Evolutionary conservation across 1,139 yeast species (phyloP).

Genomic region (Candida tropicalis): DNA sequence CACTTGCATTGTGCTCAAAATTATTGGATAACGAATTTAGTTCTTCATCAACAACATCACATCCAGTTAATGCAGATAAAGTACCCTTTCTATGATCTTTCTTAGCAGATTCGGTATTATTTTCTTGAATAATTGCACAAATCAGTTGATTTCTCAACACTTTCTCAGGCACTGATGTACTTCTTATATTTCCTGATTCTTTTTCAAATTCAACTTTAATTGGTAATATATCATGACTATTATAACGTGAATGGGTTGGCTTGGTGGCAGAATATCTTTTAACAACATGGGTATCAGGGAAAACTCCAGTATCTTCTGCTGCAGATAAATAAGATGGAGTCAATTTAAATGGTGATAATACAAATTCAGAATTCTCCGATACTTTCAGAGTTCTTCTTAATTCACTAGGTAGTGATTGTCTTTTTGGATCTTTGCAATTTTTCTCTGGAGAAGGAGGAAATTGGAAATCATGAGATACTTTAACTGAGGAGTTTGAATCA

Average conservation of each 20-base stretch:
- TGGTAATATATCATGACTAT: conserved; percentile 48
- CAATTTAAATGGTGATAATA: conserved; percentile 47
- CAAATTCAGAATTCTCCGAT: conserved; percentile 31
- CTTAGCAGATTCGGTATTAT: conserved; percentile 6
- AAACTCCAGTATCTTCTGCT: conserved; percentile 6
- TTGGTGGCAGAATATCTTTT: conserved; percentile 31
- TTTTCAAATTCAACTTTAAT: conserved; percentile 49
- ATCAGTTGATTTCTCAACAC: conserved; percentile 13
- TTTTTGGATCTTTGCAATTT: conserved; percentile 25
- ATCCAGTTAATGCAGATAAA: conserved; percentile 17
- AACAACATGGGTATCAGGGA: conserved; percentile 6
- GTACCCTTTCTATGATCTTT: conserved; percentile 15
- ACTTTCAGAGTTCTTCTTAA: conserved; percentile 24
- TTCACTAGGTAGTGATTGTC: conserved; percentile 41
- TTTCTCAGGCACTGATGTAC: conserved; percentile 36
- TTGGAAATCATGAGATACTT: conserved; percentile 27
- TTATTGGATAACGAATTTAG: conserved; percentile 9
- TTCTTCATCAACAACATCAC: conserved; percentile 18
- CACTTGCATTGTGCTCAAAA: conserved; percentile 4
- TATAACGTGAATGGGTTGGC: conserved; percentile 43
- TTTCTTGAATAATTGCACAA: conserved; percentile 11
- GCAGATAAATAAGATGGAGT: conserved; percentile 17
- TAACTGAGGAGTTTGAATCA: conserved; percentile 23
- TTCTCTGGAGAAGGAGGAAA: conserved; percentile 27
- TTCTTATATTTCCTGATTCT: conserved; percentile 22